Evolutionary conservation across 495 filamentous ascomycete species (phyloP).

Genomic region (Jackrogersella minutella): DNA sequence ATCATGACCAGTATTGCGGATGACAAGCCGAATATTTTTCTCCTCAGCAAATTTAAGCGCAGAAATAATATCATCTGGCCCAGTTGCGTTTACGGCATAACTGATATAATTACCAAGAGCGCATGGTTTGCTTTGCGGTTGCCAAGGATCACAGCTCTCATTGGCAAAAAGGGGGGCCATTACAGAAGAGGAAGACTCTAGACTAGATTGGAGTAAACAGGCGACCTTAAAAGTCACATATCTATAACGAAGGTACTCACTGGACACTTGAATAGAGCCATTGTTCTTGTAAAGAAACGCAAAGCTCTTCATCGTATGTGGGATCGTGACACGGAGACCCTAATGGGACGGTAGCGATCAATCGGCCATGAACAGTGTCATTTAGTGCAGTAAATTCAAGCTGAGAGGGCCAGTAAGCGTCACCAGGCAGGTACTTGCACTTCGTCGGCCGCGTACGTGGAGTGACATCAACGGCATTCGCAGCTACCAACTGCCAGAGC

Average conservation of each 20-base stretch:
- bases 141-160: conserved; percentile 61
- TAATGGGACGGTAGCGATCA: conserved; percentile 57
- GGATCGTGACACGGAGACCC: conserved; percentile 54
- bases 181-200: conserved; percentile 53
- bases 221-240: background rate
- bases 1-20: conserved; percentile 67
- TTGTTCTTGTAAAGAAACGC: conserved; percentile 9
- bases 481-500: background rate
- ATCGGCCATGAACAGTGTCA: conserved; percentile 49
- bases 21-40: conserved; percentile 57
- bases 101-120: conserved; percentile 64
- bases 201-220: conserved; percentile 53
- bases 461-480: conserved; percentile 1
- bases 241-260: conserved; percentile 26
- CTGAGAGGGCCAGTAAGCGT: conserved; percentile 57
- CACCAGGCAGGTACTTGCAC: conserved; percentile 44
- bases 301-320: conserved; percentile 31
- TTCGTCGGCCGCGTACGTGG: background rate
- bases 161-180: conserved; percentile 55
- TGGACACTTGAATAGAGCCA: conserved; percentile 44
- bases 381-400: conserved; percentile 56
- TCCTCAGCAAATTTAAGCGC: conserved; percentile 57
- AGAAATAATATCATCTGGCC: conserved; percentile 51
- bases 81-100: conserved; percentile 61
- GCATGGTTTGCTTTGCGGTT: conserved; percentile 51